Conservation (phyloP, 208 protist species). For the Lotmaria passim region DNA sequence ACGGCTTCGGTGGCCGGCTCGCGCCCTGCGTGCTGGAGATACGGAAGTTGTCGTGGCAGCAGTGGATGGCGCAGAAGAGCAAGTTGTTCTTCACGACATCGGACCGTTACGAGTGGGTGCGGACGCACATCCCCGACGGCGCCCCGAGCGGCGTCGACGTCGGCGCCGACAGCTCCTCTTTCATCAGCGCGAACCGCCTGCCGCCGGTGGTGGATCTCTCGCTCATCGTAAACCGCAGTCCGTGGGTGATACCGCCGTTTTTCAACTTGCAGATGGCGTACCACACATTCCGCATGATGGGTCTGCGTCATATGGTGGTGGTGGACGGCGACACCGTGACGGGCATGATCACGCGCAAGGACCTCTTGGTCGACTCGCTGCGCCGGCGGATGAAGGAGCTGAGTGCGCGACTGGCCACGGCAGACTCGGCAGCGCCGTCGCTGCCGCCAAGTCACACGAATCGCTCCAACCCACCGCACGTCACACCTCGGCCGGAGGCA, state of each 20-base stretch:
- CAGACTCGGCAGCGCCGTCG: conserved; percentile 21
- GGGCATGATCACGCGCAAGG: conserved; percentile 94
- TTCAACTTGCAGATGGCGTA: conserved; percentile 90
- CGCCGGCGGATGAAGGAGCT: conserved; percentile 56
- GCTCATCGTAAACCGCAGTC: conserved; percentile 88
- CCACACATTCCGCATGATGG: conserved; percentile 92
- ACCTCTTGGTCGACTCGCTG: conserved; percentile 81
- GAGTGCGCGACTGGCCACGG: conserved; percentile 33
- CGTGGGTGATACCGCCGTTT: conserved; percentile 87
- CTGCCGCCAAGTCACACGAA: conserved; percentile 28
- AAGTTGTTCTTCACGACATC: conserved; percentile 62
- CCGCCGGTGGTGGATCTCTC: conserved; percentile 75
- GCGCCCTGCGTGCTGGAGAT: conserved; percentile 46
- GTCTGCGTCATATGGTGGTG: conserved; percentile 93
- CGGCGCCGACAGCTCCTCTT: conserved; percentile 11
- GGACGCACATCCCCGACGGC: conserved; percentile 29
- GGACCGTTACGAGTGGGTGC: conserved; percentile 49
- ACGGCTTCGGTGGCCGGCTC: conserved; percentile 57
- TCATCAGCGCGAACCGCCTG: conserved; percentile 36
- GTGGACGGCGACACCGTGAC: conserved; percentile 81
- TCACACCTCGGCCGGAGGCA: background rate
- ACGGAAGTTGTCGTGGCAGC: conserved; percentile 75
- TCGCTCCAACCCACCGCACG: background rate
- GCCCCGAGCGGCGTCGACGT: conserved; percentile 7
- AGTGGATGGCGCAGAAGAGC: conserved; percentile 78